Evolutionary conservation across 176 grass and related monocot genomes (phyloP).

Genomic region (Triticum dicoccoides): DNA sequence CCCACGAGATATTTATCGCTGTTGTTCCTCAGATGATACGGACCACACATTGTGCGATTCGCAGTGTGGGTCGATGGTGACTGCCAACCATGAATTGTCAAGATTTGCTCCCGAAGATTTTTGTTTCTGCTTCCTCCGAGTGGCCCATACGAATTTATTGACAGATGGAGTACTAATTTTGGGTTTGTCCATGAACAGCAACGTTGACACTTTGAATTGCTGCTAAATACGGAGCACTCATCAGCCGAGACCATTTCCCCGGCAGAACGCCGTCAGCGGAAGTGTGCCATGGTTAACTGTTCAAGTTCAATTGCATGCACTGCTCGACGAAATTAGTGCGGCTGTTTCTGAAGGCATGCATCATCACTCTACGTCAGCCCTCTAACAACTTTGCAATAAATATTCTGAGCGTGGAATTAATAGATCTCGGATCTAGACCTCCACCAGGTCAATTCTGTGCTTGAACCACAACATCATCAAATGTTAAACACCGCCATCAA

Average conservation of each 20-base stretch:
- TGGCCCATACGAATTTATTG: background rate
- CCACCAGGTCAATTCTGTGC: background rate
- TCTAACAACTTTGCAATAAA: slow-evolving; percentile 2
- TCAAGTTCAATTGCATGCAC: background rate
- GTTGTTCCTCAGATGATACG: background rate
- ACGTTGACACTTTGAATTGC: no score
- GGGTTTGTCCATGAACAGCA: background rate
- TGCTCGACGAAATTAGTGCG: no score
- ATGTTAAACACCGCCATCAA: slow-evolving; percentile 9
- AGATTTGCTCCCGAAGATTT: slow-evolving; percentile 13
- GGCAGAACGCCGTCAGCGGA: background rate
- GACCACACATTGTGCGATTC: slow-evolving; percentile 18
- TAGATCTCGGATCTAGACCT: background rate
- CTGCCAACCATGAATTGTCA: background rate
- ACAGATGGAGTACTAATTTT: background rate
- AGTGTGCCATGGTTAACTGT: background rate
- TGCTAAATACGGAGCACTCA: no score
- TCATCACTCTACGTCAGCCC: background rate
- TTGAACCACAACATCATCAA: background rate
- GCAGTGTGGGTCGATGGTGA: background rate
- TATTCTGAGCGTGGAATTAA: background rate
- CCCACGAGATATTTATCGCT: slow-evolving; percentile 5
- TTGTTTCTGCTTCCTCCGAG: background rate
- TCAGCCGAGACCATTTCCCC: no score
- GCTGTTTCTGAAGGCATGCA: no score